Percentiles rank a stretch among this genome's conserved stretches.
phyloP scores from a whole-genome alignment of 2,329 filamentous ascomycete species.

The Fusarium sp. region DNA sequence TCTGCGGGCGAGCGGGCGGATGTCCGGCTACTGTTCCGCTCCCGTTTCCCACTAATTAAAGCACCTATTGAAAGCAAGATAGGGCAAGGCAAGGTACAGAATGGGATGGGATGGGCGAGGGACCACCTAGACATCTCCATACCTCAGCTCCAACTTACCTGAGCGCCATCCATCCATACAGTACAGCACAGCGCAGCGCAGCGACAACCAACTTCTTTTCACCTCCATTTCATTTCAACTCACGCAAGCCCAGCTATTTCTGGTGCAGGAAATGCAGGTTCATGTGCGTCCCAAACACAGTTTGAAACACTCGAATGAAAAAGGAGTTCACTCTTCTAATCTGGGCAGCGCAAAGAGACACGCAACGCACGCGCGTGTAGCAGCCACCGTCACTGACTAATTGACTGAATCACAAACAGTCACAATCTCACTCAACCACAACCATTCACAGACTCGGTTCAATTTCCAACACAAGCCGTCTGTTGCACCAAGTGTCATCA shows the following conservation, averaged over 20 bases:
- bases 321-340: neutral
- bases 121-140: conserved; percentile 3
- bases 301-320: conserved; percentile 22
- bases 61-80: conserved; percentile 15
- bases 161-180: neutral
- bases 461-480: conserved; percentile 5
- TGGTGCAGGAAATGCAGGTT: conserved; percentile 6
- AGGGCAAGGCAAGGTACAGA: neutral
- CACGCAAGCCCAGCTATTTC: conserved; percentile 25
- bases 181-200: neutral
- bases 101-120: neutral
- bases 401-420: conserved; percentile 8
- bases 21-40: conserved; percentile 13
- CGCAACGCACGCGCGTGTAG: conserved; percentile 5
- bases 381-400: neutral
- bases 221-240: conserved; percentile 31
- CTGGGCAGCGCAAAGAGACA: conserved; percentile 13
- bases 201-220: conserved; percentile 11
- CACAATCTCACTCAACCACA: conserved; percentile 20
- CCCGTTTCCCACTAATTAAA: conserved; percentile 17
- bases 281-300: conserved; percentile 26
- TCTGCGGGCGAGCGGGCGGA: conserved; percentile 25
- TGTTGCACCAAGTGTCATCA: conserved; percentile 25
- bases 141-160: conserved; percentile 8
- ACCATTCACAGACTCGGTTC: conserved; percentile 6